phyloP scores from a whole-genome alignment of 1,139 yeast species.

The Suhomyces maxii region DNA sequence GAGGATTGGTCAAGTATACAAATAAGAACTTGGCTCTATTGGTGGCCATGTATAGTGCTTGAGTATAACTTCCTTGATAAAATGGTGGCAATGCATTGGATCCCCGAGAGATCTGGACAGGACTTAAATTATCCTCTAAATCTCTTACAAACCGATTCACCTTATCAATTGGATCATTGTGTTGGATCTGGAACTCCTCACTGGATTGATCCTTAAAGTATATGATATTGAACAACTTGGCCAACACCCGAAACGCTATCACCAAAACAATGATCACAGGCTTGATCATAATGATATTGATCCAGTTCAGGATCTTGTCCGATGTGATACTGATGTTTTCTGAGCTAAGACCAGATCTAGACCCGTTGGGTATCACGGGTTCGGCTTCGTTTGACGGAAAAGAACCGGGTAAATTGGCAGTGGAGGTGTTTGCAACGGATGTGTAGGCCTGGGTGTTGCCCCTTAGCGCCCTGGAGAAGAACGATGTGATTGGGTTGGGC shows the following conservation, averaged over 20 bases:
- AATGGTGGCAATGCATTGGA: constrained; percentile 42
- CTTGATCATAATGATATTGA: constrained; percentile 25
- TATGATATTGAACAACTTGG: constrained; percentile 26
- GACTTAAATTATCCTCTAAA: constrained; percentile 35
- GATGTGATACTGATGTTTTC: constrained; percentile 2
- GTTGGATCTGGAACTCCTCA: constrained; percentile 3
- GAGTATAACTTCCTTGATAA: constrained; percentile 73
- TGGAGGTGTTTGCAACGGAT: constrained; percentile 1
- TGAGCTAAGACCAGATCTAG: constrained; percentile 5
- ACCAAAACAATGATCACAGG: constrained; percentile 30
- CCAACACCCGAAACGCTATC: constrained; percentile 25
- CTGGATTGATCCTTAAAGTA: constrained; percentile 26
- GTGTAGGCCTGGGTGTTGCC: constrained; percentile 8
- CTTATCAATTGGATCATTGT: constrained; percentile 35
- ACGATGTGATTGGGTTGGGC: constrained; percentile 3
- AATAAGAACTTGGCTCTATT: constrained; percentile 67
- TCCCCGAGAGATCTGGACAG: constrained; percentile 19
- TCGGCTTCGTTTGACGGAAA: constrained; percentile 6
- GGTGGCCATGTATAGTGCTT: constrained; percentile 70
- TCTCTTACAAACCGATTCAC: constrained; percentile 36
- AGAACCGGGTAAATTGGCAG: no score
- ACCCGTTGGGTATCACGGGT: constrained; percentile 4
- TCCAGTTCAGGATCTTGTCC: constrained; percentile 12
- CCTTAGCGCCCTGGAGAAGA: constrained; percentile 4
- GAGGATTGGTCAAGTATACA: constrained; percentile 72